A percentile compares a stretch with the other conserved stretches of the same genome.
phyloP scores from a whole-genome alignment of 2,329 filamentous ascomycete genomes.

The Xylariomycetidae sp. region DNA sequence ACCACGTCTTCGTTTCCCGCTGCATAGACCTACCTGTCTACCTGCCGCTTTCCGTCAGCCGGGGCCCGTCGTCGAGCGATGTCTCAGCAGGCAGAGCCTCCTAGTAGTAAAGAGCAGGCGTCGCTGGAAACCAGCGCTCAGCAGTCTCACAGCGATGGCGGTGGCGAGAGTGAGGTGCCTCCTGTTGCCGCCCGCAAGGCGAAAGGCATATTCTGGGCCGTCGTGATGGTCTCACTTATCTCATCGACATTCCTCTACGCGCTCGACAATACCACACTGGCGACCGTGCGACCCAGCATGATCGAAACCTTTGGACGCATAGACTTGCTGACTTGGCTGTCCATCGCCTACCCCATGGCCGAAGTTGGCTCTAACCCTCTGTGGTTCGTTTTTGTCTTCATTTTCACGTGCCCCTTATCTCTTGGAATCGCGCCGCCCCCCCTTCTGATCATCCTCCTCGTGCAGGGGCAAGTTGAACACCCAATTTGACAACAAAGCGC shows the following conservation, averaged over 20 bases:
- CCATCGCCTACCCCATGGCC: constrained; percentile 31
- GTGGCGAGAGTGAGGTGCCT: no score
- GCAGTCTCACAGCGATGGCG: no score
- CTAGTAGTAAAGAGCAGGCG: no score
- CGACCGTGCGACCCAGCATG: constrained; percentile 38
- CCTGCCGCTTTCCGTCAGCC: no score
- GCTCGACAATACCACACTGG: constrained; percentile 39
- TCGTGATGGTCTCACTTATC: constrained; percentile 20
- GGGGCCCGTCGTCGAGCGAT: no score
- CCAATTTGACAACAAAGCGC: constrained; percentile 5
- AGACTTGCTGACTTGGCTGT: constrained; percentile 30
- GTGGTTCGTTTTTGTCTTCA: constrained; percentile 6
- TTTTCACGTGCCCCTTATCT: neutral
- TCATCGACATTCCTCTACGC: constrained; percentile 27
- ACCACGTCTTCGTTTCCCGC: no score
- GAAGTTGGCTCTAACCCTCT: constrained; percentile 16
- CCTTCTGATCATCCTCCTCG: neutral
- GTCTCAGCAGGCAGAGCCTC: no score
- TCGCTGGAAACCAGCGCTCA: no score
- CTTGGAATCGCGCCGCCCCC: neutral
- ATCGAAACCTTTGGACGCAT: constrained; percentile 31
- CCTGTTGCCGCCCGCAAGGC: constrained; percentile 5
- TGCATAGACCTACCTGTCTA: no score
- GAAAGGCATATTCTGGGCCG: constrained; percentile 14
- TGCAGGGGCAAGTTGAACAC: constrained; percentile 8